phyloP scores from a whole-genome alignment of 129 eudicot genomes.

The Deinandra increscens region DNA sequence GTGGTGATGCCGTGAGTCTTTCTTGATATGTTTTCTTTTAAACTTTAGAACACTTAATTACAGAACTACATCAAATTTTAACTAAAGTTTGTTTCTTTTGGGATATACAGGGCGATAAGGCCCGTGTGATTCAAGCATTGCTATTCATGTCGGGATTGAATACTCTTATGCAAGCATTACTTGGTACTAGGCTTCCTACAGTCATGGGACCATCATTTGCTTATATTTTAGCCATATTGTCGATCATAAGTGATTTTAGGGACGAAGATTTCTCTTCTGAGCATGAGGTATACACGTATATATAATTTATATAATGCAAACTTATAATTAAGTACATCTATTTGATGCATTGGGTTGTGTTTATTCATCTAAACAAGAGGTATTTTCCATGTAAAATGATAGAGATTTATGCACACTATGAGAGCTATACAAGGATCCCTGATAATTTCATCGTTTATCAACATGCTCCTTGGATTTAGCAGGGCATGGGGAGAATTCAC shows the following conservation, averaged over 20 bases:
- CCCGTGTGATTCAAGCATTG: conserved; percentile 77
- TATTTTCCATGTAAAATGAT: conserved; percentile 8
- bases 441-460: conserved; percentile 75
- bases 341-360: background rate
- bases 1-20: conserved; percentile 65
- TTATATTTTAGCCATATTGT: conserved; percentile 55
- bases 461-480: conserved; percentile 78
- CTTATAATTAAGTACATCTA: background rate
- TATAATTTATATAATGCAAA: background rate
- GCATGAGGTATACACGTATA: conserved; percentile 51
- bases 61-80: background rate
- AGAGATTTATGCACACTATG: conserved; percentile 85
- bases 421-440: conserved; percentile 90
- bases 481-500: conserved; percentile 76
- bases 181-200: conserved; percentile 80
- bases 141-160: conserved; percentile 82
- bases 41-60: background rate
- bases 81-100: conserved; percentile 15
- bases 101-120: conserved; percentile 72
- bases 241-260: conserved; percentile 57
- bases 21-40: background rate
- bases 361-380: conserved; percentile 19
- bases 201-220: conserved; percentile 97
- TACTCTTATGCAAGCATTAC: conserved; percentile 79
- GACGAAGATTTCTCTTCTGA: conserved; percentile 48